phyloP scores from a whole-genome alignment of 2,329 filamentous ascomycete genomes.

The Xylariaceae sp. region DNA sequence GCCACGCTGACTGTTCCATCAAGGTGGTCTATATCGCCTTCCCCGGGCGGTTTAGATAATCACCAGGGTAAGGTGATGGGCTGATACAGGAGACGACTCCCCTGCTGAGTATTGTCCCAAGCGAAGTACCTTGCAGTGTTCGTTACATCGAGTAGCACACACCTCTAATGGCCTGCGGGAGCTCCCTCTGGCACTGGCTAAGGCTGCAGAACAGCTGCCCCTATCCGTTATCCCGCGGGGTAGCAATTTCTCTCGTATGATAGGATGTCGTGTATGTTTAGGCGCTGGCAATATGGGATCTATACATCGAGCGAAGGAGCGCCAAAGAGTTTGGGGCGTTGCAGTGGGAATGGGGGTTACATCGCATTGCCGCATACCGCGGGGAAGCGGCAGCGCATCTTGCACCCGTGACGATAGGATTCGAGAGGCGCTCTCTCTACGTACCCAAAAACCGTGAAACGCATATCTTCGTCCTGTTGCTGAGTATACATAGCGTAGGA shows the following conservation, averaged over 20 bases:
- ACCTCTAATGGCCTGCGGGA: neutral
- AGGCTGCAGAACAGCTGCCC: neutral
- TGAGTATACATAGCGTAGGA: too few species aligned
- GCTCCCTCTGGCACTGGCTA: slow-evolving; percentile 7
- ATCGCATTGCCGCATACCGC: slow-evolving; percentile 18
- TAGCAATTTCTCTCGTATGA: neutral
- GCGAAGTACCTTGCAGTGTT: neutral
- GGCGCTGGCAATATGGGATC: too few species aligned
- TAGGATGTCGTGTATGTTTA: too few species aligned
- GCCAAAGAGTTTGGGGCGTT: slow-evolving; percentile 7
- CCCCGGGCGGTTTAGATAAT: too few species aligned
- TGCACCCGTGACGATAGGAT: neutral
- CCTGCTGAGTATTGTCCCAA: neutral
- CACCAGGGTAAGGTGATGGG: too few species aligned
- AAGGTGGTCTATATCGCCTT: too few species aligned
- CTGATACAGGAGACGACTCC: too few species aligned
- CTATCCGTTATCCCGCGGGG: neutral
- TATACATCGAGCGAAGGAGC: slow-evolving; percentile 3
- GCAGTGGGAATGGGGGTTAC: slow-evolving; percentile 14
- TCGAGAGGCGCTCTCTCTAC: slow-evolving; percentile 5
- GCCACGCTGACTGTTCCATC: too few species aligned
- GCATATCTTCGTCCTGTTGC: neutral
- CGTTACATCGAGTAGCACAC: neutral
- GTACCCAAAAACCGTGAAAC: slow-evolving; percentile 18
- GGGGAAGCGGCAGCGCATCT: too few species aligned